Evolutionary conservation across 2,329 filamentous ascomycete species (phyloP), one percentile per base, ranked within the genome.

Genomic region (Massarina eburnea): DNA sequence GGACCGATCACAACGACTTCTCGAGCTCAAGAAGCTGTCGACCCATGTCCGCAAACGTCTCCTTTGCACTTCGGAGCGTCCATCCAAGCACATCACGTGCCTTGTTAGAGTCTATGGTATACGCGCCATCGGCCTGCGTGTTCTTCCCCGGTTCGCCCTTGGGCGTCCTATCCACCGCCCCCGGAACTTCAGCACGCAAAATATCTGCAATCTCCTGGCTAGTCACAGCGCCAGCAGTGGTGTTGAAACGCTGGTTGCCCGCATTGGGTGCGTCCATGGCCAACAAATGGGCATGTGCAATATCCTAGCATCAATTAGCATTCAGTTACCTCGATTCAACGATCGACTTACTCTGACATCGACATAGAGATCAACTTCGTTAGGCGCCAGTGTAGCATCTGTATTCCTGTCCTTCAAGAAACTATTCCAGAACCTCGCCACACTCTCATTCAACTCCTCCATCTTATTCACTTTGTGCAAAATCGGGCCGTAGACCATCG

Each of bases 371-470:
- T 49, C 83, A 1, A 75, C 75, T 0, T 73, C 75, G 0, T 81
- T 83, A 0, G 80, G 74, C 0, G 76, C 71, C 9, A 85, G 71
- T 59, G 12, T 72, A 68, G 0, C 75, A 64, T 48, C 35, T 4
- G 39, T 20, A n/a, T 78, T 80, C 57, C 71, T 74, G 46, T 77
- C 75, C 8, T 79, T 73, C 40, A 88, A 75, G n/a, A 82, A 79
- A 49, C 80, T 75, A 61, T 88, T 89, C 10, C 83, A 86, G 1
- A 84, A 86, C 9, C 81, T 77, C 49, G 80, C 75, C 61, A 87
- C 88, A 12, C 82, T 86, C 1, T 83, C 85, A 68, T 89, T 89
- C 47, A 89, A 71, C 0, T 71, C 68, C 17, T 80, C 76, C 0
- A 85, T 71, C 14, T 71, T 75, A 46, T 80, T 77, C 2, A 89